phyloP scores from a whole-genome alignment of 2,329 filamentous ascomycete species.

The Venturia oleaginea region DNA sequence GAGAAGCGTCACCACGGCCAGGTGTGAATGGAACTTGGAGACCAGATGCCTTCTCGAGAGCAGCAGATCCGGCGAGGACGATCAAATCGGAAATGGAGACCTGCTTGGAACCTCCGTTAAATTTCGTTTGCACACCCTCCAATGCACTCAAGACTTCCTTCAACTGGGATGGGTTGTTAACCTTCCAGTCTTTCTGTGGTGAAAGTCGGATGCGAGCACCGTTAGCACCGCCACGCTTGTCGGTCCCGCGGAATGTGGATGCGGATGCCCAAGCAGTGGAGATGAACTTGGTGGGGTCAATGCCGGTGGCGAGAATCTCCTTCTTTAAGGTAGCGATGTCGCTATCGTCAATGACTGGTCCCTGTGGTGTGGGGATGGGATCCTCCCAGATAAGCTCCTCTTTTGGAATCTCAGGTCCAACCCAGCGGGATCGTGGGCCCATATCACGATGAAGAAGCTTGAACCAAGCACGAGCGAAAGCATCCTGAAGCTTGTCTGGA shows the following conservation, averaged over 20 bases:
- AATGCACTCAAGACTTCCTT: conserved; percentile 51
- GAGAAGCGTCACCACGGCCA: conserved; percentile 61
- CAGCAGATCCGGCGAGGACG: conserved; percentile 62
- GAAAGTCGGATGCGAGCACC: conserved; percentile 67
- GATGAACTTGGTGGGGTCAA: conserved; percentile 54
- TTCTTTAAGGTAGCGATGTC: conserved; percentile 43
- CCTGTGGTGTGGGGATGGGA: conserved; percentile 52
- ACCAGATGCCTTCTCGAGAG: conserved; percentile 62
- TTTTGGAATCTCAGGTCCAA: conserved; percentile 64
- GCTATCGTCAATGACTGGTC: conserved; percentile 50
- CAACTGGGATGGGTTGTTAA: conserved; percentile 64
- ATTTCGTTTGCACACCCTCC: conserved; percentile 56
- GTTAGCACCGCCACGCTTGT: conserved; percentile 78
- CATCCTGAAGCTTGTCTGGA: conserved; percentile 58
- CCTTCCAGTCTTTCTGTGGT: conserved; percentile 62
- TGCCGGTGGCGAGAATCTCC: conserved; percentile 15
- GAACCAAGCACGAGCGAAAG: conserved; percentile 70
- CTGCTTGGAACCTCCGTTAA: conserved; percentile 54
- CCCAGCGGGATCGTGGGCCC: conserved; percentile 60
- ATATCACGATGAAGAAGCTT: conserved; percentile 76
- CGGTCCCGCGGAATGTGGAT: conserved; percentile 62
- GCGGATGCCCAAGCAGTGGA: conserved; percentile 60
- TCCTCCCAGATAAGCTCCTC: conserved; percentile 70
- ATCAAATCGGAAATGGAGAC: conserved; percentile 73
- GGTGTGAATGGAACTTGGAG: conserved; percentile 61